These are phyloP conservation scores for Hyaloscypha finlandica DNA, from an alignment of 495 filamentous ascomycete genomes.

Conservation along the genomic window DNA sequence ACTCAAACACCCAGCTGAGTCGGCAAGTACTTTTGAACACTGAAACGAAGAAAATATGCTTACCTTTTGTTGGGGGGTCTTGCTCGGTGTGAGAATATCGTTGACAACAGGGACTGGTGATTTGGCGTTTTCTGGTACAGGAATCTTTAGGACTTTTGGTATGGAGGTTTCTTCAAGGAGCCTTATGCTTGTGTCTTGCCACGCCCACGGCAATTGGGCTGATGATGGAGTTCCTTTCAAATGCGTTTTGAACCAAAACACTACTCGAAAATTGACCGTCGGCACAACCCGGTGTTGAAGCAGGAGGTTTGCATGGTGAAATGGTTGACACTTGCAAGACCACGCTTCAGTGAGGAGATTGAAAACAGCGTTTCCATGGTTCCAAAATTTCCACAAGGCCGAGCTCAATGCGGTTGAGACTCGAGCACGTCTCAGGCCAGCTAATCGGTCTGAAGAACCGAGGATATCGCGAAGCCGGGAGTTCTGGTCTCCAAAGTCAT, in stretches of 20 bases:
- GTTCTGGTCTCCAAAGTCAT: constrained; percentile 15
- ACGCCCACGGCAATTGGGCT: constrained; percentile 20
- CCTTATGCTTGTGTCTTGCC: constrained; percentile 33
- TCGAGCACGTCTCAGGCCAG: constrained; percentile 8
- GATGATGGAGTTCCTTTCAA: background rate
- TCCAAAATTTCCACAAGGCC: constrained; percentile 22
- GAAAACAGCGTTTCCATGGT: constrained; percentile 15
- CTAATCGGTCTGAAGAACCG: constrained; percentile 10
- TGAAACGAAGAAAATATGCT: too few species aligned
- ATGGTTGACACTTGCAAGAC: constrained; percentile 18
- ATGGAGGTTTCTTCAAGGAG: constrained; percentile 15
- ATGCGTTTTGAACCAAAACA: constrained; percentile 28
- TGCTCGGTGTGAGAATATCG: too few species aligned
- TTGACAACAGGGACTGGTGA: background rate
- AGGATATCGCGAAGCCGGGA: constrained; percentile 12
- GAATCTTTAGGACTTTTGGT: background rate
- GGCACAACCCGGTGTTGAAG: constrained; percentile 18
- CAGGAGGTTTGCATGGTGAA: constrained; percentile 21
- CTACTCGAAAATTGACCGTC: constrained; percentile 27
- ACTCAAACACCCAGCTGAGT: too few species aligned
- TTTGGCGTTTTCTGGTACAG: background rate
- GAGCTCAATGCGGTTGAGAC: background rate
- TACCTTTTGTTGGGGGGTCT: too few species aligned
- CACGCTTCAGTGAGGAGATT: constrained; percentile 16
- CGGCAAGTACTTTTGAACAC: too few species aligned